Percentiles rank a stretch among this genome's conserved stretches.
phyloP scores from a whole-genome alignment of 805 yeast species.

The Starmerella apis region DNA sequence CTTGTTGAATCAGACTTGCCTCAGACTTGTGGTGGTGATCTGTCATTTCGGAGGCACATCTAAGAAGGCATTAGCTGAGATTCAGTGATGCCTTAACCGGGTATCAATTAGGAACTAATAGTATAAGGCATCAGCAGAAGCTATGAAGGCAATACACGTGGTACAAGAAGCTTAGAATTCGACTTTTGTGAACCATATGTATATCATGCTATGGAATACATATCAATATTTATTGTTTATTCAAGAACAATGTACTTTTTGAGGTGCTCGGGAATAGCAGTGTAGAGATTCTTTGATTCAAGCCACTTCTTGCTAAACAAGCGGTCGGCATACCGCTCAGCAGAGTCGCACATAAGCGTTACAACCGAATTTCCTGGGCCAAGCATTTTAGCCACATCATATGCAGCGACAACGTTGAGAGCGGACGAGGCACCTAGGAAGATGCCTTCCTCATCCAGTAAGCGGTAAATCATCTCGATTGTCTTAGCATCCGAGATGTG shows the following conservation, averaged over 20 bases:
- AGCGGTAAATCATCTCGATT: conserved; percentile 70
- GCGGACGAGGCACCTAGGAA: conserved; percentile 88
- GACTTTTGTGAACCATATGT: too few species aligned
- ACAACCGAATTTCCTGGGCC: conserved; percentile 76
- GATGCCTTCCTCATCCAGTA: conserved; percentile 82
- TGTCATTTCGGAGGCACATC: too few species aligned
- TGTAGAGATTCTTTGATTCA: conserved; percentile 49
- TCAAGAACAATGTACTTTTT: conserved; percentile 51
- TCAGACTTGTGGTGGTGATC: too few species aligned
- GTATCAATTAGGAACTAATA: too few species aligned
- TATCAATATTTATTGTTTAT: neutral
- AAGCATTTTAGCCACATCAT: conserved; percentile 56
- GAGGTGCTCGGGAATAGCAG: conserved; percentile 58
- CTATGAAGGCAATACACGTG: neutral
- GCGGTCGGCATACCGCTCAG: conserved; percentile 77
- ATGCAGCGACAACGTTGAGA: conserved; percentile 82
- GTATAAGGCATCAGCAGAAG: neutral
- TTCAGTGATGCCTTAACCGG: too few species aligned
- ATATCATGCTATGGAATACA: too few species aligned
- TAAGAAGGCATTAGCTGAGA: too few species aligned
- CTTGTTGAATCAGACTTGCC: too few species aligned
- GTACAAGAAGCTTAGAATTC: too few species aligned
- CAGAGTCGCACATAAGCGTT: conserved; percentile 82
- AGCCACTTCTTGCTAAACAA: conserved; percentile 73
- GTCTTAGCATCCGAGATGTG: conserved; percentile 69